Evolutionary conservation across 805 yeast species (phyloP).

Genomic region (Zygosaccharomyces gambellarensis): DNA sequence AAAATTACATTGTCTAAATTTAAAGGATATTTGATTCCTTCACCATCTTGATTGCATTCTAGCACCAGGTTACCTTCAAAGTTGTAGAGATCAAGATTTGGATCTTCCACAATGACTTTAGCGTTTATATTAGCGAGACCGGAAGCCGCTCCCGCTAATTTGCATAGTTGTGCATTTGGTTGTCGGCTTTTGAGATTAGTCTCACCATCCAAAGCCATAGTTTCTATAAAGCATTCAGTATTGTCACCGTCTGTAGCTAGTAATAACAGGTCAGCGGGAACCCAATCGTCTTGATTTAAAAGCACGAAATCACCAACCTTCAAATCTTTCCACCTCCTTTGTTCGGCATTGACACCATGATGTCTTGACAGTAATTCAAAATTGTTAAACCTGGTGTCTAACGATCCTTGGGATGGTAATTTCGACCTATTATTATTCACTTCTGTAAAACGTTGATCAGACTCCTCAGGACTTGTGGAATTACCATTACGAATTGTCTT

Average conservation of each 20-base stretch:
- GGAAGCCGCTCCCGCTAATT: constrained; percentile 44
- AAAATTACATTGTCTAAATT: constrained; percentile 81
- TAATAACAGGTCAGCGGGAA: constrained; percentile 85
- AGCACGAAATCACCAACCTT: constrained; percentile 83
- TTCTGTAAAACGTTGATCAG: not conserved
- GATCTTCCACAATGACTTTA: constrained; percentile 74
- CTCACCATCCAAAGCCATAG: constrained; percentile 98
- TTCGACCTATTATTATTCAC: not conserved
- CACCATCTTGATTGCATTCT: constrained; percentile 34
- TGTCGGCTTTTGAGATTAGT: constrained; percentile 77
- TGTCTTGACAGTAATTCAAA: constrained; percentile 17
- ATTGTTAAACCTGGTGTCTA: constrained; percentile 22
- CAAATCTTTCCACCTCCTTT: constrained; percentile 64
- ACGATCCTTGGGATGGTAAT: not conserved
- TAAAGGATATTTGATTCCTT: constrained; percentile 48
- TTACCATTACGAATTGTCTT: constrained; percentile 13
- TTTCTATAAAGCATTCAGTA: constrained; percentile 74
- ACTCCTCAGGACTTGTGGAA: not conserved
- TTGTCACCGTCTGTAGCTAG: constrained; percentile 59
- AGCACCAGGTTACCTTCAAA: constrained; percentile 72
- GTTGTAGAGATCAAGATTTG: constrained; percentile 84
- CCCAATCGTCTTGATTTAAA: constrained; percentile 77
- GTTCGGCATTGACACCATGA: constrained; percentile 22
- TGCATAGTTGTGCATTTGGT: constrained; percentile 62
- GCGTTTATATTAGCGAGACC: constrained; percentile 49